phyloP scores from a whole-genome alignment of 2,329 filamentous ascomycete species.

The Botrytis pseudocinerea region DNA sequence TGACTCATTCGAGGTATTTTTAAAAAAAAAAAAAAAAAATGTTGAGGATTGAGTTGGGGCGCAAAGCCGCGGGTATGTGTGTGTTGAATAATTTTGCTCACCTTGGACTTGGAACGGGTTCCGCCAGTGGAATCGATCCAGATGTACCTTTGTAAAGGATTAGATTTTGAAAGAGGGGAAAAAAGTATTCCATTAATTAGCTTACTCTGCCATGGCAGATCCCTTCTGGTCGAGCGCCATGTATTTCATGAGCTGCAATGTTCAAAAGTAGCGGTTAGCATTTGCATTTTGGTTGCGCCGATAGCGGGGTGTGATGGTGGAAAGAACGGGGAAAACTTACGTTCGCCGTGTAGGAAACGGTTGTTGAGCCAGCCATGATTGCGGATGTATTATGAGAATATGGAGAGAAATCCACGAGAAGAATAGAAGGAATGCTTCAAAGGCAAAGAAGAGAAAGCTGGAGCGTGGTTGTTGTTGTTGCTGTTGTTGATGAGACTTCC shows the following conservation, averaged over 20 bases:
- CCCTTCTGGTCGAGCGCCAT: conserved; percentile 87
- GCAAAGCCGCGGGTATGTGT: conserved; percentile 3
- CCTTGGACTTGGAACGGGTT: conserved; percentile 92
- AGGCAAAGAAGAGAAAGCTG: background rate
- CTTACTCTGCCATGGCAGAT: conserved; percentile 87
- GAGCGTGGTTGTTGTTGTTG: background rate
- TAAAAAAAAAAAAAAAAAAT: too few species aligned
- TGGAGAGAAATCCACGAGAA: background rate
- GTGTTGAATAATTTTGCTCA: conserved; percentile 52
- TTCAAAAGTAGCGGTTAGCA: conserved; percentile 26
- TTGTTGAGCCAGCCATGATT: conserved; percentile 39
- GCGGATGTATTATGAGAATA: conserved; percentile 25
- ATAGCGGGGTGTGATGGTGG: conserved; percentile 24
- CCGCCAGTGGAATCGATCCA: conserved; percentile 87
- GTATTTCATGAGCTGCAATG: conserved; percentile 81
- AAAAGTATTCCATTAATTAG: conserved; percentile 59
- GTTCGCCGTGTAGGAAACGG: conserved; percentile 44
- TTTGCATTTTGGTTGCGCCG: background rate
- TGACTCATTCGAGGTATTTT: conserved; percentile 26
- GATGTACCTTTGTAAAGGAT: conserved; percentile 60
- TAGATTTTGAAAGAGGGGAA: conserved; percentile 21
- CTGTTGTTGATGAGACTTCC: background rate
- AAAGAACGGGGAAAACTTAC: conserved; percentile 39
- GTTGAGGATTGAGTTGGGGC: conserved; percentile 1
- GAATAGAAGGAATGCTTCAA: background rate